These are phyloP conservation scores for Neofusicoccum laricinum DNA, from an alignment of 2,329 filamentous ascomycete species.

Conservation along the genomic window DNA sequence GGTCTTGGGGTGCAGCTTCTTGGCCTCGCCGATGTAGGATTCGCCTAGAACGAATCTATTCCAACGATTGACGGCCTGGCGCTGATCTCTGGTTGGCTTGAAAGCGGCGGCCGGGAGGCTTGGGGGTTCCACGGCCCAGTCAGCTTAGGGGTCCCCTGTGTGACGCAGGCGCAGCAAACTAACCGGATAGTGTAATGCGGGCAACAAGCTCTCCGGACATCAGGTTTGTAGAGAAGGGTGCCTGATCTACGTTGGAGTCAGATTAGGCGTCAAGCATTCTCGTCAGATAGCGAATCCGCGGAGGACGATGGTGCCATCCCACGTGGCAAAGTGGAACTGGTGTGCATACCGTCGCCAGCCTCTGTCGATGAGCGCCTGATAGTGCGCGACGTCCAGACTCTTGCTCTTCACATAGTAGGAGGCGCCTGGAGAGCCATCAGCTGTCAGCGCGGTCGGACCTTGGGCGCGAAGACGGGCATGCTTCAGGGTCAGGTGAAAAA, in stretches of 20 bases:
- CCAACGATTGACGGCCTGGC: constrained; percentile 74
- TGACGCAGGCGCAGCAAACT: constrained; percentile 11
- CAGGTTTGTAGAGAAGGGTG: constrained; percentile 71
- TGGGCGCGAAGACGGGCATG: neutral
- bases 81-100: constrained; percentile 67
- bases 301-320: neutral
- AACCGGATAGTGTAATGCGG: constrained; percentile 79
- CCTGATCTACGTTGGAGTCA: constrained; percentile 41
- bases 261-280: neutral
- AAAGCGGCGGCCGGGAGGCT: constrained; percentile 65
- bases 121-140: neutral
- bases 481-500: neutral
- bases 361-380: constrained; percentile 69
- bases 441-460: neutral
- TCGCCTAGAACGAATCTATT: constrained; percentile 69
- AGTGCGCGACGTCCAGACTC: constrained; percentile 62
- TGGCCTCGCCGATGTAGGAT: constrained; percentile 61
- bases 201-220: constrained; percentile 79
- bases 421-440: constrained; percentile 52
- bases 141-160: neutral
- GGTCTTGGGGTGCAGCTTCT: constrained; percentile 63
- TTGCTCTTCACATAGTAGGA: constrained; percentile 68
- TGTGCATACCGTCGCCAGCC: constrained; percentile 70
- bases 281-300: neutral
- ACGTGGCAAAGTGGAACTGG: constrained; percentile 12